Conservation (phyloP, 176 grass and related monocot species). For the Carex myosuroides region DNA sequence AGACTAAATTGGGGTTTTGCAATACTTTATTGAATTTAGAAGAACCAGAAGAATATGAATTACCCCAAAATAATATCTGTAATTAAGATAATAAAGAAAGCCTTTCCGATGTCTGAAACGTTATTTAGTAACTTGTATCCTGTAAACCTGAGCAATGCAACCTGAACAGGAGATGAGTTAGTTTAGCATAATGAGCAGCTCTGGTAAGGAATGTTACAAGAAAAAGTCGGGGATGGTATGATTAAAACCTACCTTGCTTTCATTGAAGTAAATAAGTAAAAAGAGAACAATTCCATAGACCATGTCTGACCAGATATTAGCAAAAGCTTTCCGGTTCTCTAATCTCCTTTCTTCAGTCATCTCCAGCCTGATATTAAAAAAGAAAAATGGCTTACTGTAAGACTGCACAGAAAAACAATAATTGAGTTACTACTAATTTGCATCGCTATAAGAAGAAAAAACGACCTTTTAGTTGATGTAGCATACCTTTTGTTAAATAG, state of each 20-base stretch:
- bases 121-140: constrained; percentile 94
- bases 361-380: constrained; percentile 65
- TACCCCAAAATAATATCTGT: constrained; percentile 93
- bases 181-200: background rate
- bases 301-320: constrained; percentile 90
- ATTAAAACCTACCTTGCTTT: constrained; percentile 60
- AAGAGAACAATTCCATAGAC: constrained; percentile 71
- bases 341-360: constrained; percentile 86
- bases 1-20: background rate
- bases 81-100: constrained; percentile 85
- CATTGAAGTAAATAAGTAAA: constrained; percentile 84
- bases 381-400: constrained; percentile 13
- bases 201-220: background rate
- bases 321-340: constrained; percentile 85
- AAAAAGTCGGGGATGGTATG: constrained; percentile 2
- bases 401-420: background rate
- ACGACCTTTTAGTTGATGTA: background rate
- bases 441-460: background rate
- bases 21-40: background rate
- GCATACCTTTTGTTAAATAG: background rate
- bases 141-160: constrained; percentile 97
- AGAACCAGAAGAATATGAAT: constrained; percentile 22
- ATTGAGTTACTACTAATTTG: background rate
- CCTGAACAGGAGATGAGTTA: constrained; percentile 37
- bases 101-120: constrained; percentile 77